Evolutionary conservation across 441 rosid genomes (phyloP), one percentile per base, ranked within the genome.

Genomic region (Erodium chrysanthum): DNA sequence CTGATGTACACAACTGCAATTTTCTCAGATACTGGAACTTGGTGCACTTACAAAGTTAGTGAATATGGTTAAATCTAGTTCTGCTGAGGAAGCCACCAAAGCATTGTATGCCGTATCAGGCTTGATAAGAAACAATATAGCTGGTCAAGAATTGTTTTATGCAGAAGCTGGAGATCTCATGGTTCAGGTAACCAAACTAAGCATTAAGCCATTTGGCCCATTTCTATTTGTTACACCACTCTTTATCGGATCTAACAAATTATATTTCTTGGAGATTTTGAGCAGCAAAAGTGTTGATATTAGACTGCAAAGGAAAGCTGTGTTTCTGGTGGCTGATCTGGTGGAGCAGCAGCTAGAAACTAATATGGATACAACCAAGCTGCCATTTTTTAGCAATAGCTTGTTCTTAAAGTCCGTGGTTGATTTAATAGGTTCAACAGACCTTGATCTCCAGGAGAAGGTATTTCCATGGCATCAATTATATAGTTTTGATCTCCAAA

Each of bases 391-490:
- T 75, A 70, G 81, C 72, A 82, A 82, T 75, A 83, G 35, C 62
- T 31, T 78, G 48, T 86, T 93, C 75, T 75, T 93, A 68, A 89
- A 93, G 81, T 82, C 95, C 7, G 73, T 91, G 35, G 93, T 93
- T 68, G 91, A 91, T 79, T 82, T 88, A 54, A 81, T 82, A 9
- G 44, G 68, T 58, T 81, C 84, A 6, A 56, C 70, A 54, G 96
- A 93, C 80, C 88, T 89, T 72, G 96, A 93, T 82, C 88, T 91
- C 75, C 98, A 84, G 74, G 96, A 93, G 73, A 93, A 91, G 97
- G 98, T 83, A 68, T 35, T 50, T n/a, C 18, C 58, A 15, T n/a
- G 21, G 3, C 59, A 52, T 18, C 59, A 17, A 15, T 52, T 52
- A 17, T 52, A 18, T 52, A 15, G 21, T 52, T 18, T 52, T 29